phyloP scores from a whole-genome alignment of 495 filamentous ascomycete species.

The Halenospora varia region DNA sequence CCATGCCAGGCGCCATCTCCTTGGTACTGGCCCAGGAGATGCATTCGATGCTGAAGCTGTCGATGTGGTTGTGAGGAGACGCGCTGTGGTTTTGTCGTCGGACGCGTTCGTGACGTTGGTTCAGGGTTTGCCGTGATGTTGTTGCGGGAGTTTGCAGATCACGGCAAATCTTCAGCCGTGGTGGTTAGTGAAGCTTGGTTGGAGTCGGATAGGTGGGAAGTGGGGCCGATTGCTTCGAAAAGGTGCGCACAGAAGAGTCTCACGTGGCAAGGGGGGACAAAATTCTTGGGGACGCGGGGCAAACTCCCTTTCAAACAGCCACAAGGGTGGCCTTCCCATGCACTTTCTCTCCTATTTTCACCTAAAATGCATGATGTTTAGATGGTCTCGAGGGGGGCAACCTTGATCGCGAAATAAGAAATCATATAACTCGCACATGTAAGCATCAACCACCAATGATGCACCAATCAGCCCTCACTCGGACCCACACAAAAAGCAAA shows the following conservation, averaged over 20 bases:
- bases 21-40: background rate
- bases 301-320: background rate
- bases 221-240: background rate
- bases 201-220: background rate
- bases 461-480: too few relatives aligned
- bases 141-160: background rate
- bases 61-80: background rate
- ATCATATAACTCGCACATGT: too few relatives aligned
- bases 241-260: background rate
- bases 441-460: too few relatives aligned
- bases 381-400: too few relatives aligned
- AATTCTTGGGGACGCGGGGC: background rate
- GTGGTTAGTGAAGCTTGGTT: too few relatives aligned
- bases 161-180: background rate
- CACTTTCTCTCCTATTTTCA: background rate
- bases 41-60: background rate
- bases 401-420: too few relatives aligned
- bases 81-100: background rate
- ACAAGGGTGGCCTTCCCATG: background rate
- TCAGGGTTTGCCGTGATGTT: background rate
- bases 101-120: background rate
- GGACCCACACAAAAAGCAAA: too few relatives aligned
- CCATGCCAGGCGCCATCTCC: conserved; percentile 17
- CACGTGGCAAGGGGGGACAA: background rate
- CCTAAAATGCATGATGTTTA: too few relatives aligned